Percentiles rank a stretch among this genome's conserved stretches.
phyloP scores from a whole-genome alignment of 2,329 filamentous ascomycete species.

The Neonectria magnoliae region DNA sequence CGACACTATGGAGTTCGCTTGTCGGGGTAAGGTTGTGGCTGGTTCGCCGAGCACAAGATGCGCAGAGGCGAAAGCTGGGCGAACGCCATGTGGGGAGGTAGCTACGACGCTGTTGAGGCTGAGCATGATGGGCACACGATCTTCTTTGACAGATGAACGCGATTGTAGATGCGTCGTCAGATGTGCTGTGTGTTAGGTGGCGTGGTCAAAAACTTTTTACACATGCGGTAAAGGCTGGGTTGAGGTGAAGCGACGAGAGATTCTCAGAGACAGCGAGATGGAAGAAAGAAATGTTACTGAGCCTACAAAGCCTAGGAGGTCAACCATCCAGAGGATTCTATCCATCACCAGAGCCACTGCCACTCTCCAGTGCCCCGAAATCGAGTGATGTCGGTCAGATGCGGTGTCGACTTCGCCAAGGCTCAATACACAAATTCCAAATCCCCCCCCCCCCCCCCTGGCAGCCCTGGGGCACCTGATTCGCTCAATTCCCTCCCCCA shows the following conservation, averaged over 20 bases:
- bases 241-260: background rate
- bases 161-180: background rate
- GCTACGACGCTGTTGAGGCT: conserved; percentile 6
- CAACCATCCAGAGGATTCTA: background rate
- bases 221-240: too few species aligned
- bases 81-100: background rate
- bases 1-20: background rate
- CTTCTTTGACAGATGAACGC: too few species aligned
- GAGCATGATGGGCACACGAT: background rate
- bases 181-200: background rate
- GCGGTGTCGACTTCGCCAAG: background rate
- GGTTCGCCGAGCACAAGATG: background rate
- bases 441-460: too few species aligned
- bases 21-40: background rate
- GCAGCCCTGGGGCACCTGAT: background rate
- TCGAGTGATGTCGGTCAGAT: background rate
- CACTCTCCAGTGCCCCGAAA: too few species aligned
- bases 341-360: too few species aligned
- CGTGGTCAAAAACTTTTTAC: too few species aligned
- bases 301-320: background rate
- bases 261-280: background rate
- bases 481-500: background rate
- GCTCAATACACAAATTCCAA: too few species aligned
- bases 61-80: background rate
- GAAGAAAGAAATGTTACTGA: background rate